Base-by-base conservation (phyloP, 768 basidiomycete species). In the Rhizopogon vesiculosus region DNA sequence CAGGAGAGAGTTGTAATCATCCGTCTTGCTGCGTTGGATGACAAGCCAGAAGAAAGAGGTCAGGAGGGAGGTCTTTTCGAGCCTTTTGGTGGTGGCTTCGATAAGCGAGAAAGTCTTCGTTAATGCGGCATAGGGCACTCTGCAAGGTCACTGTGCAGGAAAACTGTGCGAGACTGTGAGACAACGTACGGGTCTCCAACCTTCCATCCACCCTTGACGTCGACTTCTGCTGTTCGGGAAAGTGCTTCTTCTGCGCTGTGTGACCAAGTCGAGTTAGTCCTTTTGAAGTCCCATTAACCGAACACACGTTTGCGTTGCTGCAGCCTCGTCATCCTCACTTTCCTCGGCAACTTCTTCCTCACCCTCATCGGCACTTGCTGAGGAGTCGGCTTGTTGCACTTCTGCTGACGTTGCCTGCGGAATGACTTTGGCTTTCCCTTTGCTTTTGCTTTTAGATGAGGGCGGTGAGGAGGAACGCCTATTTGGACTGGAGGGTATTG, bases 101-200 rank as follows among this genome's bases (percentile, higher is more conserved):
- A 99, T 98, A 31, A 89, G 73, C 16, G 85, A 79, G 67, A 98
- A 98, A 0, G 89, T 83, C 61, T 92, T 87, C 8, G 93, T 85
- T 38, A 99, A 80, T 6, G 97, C 92, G 16, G 92, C 89, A 66
- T 99, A 99, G 0, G 97, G 97, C 10, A 98, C 89, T 3, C 95
- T 98, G 28, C 9, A 5, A 28, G 29, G 38, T 28, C 3, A 42
- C 59, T 44, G 57, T 44, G 28, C 46, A 25, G 25, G 39, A 33
- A 8, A 15, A 16, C 40, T 10, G 41, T n/a, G 44, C 42, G 39
- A 52, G 6, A 42, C 18, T 15, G 46, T 31, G 13, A 22, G 51
- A 31, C 18, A 39, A 79, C 91, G 62, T 66, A 95, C 94, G 91
- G 83, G 61, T 87, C 76, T 12, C 93, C 93, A 25, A 75, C 74